A percentile compares a stretch with the other conserved stretches of the same genome.
phyloP scores from a whole-genome alignment of 306 rosid genomes.

The Pyrus pyrifolia region DNA sequence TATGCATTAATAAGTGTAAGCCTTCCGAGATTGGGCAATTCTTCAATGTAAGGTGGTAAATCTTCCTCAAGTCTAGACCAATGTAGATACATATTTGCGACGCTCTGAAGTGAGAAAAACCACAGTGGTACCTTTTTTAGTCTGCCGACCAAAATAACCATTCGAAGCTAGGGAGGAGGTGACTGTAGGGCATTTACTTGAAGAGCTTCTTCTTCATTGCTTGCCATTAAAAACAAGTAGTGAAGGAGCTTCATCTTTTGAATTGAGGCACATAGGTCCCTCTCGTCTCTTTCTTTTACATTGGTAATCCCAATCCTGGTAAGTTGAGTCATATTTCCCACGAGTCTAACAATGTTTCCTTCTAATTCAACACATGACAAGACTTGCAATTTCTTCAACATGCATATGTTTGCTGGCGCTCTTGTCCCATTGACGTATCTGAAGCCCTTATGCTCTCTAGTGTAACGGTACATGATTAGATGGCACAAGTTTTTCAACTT shows the following conservation, averaged over 20 bases:
- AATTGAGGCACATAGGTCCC: constrained; percentile 6
- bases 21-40: background rate
- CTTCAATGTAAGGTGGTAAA: background rate
- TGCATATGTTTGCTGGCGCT: background rate
- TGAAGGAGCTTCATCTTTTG: constrained; percentile 5
- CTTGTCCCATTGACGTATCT: background rate
- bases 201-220: background rate
- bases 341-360: background rate
- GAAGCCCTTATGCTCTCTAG: background rate
- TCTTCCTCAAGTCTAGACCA: constrained; percentile 4
- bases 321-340: constrained; percentile 8
- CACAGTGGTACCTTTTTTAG: constrained; percentile 3
- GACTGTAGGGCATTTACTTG: background rate
- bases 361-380: background rate
- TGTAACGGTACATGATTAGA: background rate
- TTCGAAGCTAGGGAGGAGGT: constrained; percentile 10
- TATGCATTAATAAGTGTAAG: background rate
- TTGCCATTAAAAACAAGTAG: background rate
- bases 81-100: background rate
- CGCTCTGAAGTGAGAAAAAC: background rate
- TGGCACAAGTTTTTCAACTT: background rate
- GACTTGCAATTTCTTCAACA: constrained; percentile 2
- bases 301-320: background rate
- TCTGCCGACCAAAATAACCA: background rate
- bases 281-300: background rate